Base-by-base conservation (phyloP, 2,329 filamentous ascomycete species). In the Tympanopsis confertula region DNA sequence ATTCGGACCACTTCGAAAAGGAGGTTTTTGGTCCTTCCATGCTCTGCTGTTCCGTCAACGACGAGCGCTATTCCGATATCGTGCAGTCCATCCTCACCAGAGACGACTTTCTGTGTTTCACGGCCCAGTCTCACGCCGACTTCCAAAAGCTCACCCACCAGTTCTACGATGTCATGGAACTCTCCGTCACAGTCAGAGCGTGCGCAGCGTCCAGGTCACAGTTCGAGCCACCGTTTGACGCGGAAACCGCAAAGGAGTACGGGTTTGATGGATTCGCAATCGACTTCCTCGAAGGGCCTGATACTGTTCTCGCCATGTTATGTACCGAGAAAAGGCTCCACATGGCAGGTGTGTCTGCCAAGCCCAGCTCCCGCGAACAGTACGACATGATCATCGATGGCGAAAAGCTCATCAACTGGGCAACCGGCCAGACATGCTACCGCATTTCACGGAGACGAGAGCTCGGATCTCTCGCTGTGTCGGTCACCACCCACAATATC, bases 241-340 rank as follows among this genome's bases (percentile, higher is more conserved):
- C n/a, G n/a, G 65, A 76, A 5, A 65, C 85, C 38, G 56, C 86
- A 39, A 50, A 51, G 38, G 41, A 49, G 29, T 41, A 76, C 56
- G 86, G 86, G 0, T 73, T 98, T 36, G 82, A 93, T 44, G 78
- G 81, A 2, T 94, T 83, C 62, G 78, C 86, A 1, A 68, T 84
- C 19, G 83, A 96, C 50, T 85, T 73, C 41, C 53, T 98, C 4
- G 70, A 79, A 22, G 91, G 89, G 0, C 93, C 93, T 0, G 77
- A 81, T 1, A 72, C 84, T 2, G 85, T 98, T 2, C 62, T 96
- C 22, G 82, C 86, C 5, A 91, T 94, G 82, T 71, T 98, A 17
- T 95, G 87, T 55, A 71, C 77, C 13, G 80, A 84, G 46, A 74
- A 71, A 40, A 70, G 64, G 38, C 57, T 95, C 4, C 77, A 94